A percentile compares a stretch with the other conserved stretches of the same genome.
Evolutionary conservation across 768 basidiomycete genomes (phyloP).

Genomic region (Saitozyma podzolica): DNA sequence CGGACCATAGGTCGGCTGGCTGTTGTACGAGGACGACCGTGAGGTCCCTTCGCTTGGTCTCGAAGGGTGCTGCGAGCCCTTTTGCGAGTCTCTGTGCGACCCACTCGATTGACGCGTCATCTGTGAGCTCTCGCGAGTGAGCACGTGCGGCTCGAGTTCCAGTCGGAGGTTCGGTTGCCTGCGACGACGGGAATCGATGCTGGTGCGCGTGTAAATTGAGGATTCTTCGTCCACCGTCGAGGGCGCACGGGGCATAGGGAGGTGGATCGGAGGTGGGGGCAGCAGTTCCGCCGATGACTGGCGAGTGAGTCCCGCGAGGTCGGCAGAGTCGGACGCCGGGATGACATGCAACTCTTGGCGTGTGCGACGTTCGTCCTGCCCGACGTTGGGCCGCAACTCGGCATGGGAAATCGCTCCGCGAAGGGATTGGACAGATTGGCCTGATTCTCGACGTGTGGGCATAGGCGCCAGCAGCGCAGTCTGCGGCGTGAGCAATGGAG

Average conservation of each 20-base stretch:
- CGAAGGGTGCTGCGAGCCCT: not conserved
- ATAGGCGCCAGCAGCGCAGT: conserved; percentile 24
- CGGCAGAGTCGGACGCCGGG: no score
- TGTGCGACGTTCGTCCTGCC: no score
- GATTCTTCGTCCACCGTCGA: conserved; percentile 34
- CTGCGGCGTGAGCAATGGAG: conserved; percentile 12
- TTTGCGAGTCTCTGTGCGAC: not conserved
- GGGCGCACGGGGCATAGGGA: conserved; percentile 15
- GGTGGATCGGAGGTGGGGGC: not conserved
- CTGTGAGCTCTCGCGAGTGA: conserved; percentile 9
- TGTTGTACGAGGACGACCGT: conserved; percentile 34
- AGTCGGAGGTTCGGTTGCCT: conserved; percentile 46
- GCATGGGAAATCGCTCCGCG: conserved; percentile 36
- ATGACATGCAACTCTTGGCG: no score
- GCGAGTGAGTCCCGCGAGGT: no score
- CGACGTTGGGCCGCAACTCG: conserved; percentile 19
- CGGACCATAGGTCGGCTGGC: conserved; percentile 26
- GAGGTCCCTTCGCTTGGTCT: conserved; percentile 20
- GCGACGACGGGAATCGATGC: conserved; percentile 48
- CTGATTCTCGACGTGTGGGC: conserved; percentile 22
- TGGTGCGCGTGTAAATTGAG: conserved; percentile 18
- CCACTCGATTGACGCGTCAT: not conserved
- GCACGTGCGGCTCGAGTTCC: conserved; percentile 42
- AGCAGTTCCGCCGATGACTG: no score
- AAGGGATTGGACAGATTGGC: conserved; percentile 16